A percentile compares a stretch with the other conserved stretches of the same genome.
phyloP scores from a whole-genome alignment of 2,329 filamentous ascomycete genomes.

The Domatiomyces globalis region DNA sequence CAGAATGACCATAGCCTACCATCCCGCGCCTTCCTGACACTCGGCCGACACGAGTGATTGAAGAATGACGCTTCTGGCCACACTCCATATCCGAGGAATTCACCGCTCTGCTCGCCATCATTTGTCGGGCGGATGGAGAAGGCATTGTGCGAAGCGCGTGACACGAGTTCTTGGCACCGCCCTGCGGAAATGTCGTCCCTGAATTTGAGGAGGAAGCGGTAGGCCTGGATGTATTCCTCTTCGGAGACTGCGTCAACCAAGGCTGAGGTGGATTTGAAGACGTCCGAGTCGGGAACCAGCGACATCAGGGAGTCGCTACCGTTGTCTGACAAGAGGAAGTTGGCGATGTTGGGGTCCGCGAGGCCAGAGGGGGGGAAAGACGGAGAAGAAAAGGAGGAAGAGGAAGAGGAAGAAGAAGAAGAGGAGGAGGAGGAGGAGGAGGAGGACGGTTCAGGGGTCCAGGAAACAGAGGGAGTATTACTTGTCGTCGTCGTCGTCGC shows the following conservation, averaged over 20 bases:
- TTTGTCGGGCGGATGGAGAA: slow-evolving; percentile 8
- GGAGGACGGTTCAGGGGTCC: too few species aligned
- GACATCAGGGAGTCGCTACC: not conserved
- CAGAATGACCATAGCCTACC: slow-evolving; percentile 8
- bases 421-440: too few species aligned
- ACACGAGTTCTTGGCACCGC: slow-evolving; percentile 3
- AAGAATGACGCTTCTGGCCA: slow-evolving; percentile 11
- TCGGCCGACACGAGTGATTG: slow-evolving; percentile 10
- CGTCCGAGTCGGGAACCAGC: not conserved
- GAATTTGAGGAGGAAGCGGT: slow-evolving; percentile 2
- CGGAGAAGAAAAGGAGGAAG: not conserved
- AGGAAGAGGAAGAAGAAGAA: not conserved
- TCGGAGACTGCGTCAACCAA: not conserved
- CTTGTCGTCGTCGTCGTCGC: too few species aligned
- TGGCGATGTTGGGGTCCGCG: slow-evolving; percentile 3
- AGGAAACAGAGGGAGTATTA: too few species aligned
- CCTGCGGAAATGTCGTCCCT: not conserved
- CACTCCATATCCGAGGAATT: slow-evolving; percentile 8
- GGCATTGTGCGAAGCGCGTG: slow-evolving; percentile 8
- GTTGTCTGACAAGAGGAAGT: slow-evolving; percentile 1
- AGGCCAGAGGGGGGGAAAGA: not conserved
- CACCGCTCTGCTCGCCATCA: slow-evolving; percentile 5
- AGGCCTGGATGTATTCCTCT: slow-evolving; percentile 2
- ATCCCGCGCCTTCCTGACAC: slow-evolving; percentile 4
- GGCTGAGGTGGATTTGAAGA: not conserved